Base-by-base conservation (phyloP, 163 green algal genomes). In the Chlamydomonas reinhardtii region DNA sequence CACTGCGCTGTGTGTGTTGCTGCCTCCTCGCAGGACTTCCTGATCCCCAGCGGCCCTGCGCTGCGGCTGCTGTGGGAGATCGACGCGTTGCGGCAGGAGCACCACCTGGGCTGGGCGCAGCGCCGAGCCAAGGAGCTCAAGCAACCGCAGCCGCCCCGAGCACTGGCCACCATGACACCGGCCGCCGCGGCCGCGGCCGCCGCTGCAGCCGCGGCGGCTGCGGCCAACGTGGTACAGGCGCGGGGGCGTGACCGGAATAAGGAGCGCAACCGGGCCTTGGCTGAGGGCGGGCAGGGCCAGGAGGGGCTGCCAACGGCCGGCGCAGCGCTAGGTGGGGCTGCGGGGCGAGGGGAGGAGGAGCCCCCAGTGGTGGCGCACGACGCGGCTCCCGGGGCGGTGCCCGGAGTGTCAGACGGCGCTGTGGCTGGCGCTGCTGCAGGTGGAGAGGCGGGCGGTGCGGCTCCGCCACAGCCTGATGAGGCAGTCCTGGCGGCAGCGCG, bases 21-120 rank as follows among this genome's bases (percentile, higher is more conserved):
- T 22, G 4, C 59, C 19, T 14, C 59, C 48, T 20, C 25, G 25
- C 62, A 70, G 62, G 62, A 86, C 80, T 86, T 86, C 61, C 69
- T 86, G 27, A 27, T 64, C 20, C 70, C 80, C 5, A 31, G 70
- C 2, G 80, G 69, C 8, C 80, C 80, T 2, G 80, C 80, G 35
- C 27, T 86, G 80, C 34, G 34, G 37, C 54, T 86, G 54, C 2
- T 86, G 34, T 86, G 80, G 69, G 80, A 86, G 69, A 16, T 86
- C 12, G 80, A 86, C 29, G 70, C 56, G 3, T 70, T 86, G 69
- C 69, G 80, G 8, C 80, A 86, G 70, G 80, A 86, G 80, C 80
- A 86, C 35, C 80, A 86, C 70, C 70, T 86, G 6, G 27, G 24
- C 25, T 86, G 80, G 80, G 80, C 80, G 65, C 66, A 48, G 64